These are phyloP conservation scores for Silene uniflora DNA, from an alignment of 148 eudicot species.

Conservation along the genomic window DNA sequence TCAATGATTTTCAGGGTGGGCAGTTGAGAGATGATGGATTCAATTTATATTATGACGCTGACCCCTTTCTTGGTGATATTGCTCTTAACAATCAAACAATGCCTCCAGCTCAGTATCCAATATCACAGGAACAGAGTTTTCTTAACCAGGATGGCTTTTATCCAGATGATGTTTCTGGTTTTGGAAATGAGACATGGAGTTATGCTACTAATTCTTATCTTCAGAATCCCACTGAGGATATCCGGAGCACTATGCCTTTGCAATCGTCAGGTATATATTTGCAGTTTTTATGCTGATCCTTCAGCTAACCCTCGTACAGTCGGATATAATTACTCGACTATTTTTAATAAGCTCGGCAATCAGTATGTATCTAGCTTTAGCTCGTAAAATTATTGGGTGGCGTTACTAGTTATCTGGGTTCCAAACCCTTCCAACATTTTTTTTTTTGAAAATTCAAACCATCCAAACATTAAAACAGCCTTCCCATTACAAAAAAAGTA, in stretches of 20 bases:
- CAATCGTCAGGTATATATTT: slow-evolving; percentile 55
- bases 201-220: slow-evolving; percentile 27
- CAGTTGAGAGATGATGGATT: slow-evolving; percentile 41
- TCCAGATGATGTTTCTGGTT: slow-evolving; percentile 15
- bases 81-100: slow-evolving; percentile 22
- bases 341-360: not conserved
- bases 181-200: slow-evolving; percentile 31
- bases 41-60: slow-evolving; percentile 49
- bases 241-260: slow-evolving; percentile 24
- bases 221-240: slow-evolving; percentile 26
- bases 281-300: slow-evolving; percentile 17
- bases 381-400: too few relatives aligned
- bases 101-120: slow-evolving; percentile 18
- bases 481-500: too few relatives aligned
- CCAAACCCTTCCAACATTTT: too few relatives aligned
- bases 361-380: not conserved
- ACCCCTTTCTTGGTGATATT: slow-evolving; percentile 33
- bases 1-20: slow-evolving; percentile 5
- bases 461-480: too few relatives aligned
- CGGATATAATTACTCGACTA: not conserved
- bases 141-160: slow-evolving; percentile 2
- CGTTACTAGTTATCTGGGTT: too few relatives aligned
- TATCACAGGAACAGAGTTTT: slow-evolving; percentile 13
- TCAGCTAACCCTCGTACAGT: slow-evolving; percentile 11
- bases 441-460: too few relatives aligned